A percentile compares a stretch with the other conserved stretches of the same genome.
phyloP scores from a whole-genome alignment of 2,329 filamentous ascomycete species.

The Trichoderma pleuroti region DNA sequence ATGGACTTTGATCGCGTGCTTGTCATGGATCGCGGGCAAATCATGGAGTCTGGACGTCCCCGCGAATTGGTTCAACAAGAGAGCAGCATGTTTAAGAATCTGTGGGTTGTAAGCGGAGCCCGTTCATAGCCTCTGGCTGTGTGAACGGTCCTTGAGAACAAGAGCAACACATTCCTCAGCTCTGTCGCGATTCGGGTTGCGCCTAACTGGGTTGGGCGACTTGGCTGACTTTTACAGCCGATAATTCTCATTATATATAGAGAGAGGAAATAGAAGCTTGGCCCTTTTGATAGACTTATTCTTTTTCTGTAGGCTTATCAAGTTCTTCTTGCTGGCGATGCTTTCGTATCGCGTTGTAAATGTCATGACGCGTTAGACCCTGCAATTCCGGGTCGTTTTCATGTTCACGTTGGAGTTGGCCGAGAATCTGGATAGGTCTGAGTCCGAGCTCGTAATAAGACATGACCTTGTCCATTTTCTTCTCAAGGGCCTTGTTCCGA shows the following conservation, averaged over 20 bases:
- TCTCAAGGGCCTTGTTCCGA: background rate
- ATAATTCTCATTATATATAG: background rate
- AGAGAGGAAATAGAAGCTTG: background rate
- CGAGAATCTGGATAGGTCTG: background rate
- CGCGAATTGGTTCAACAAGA: slow-evolving; percentile 24
- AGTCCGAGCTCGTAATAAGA: background rate
- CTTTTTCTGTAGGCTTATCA: background rate
- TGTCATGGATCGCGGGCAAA: slow-evolving; percentile 29
- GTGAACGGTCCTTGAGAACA: background rate
- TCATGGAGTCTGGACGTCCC: slow-evolving; percentile 29
- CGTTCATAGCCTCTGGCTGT: background rate
- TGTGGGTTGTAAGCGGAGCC: slow-evolving; percentile 15
- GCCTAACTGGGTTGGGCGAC: background rate
- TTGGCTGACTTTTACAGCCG: background rate
- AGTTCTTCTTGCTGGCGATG: background rate
- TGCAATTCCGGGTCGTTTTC: background rate
- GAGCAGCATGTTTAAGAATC: slow-evolving; percentile 23
- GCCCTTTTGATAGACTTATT: background rate
- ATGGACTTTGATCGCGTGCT: slow-evolving; percentile 29
- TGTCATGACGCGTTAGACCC: background rate
- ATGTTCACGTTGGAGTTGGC: background rate
- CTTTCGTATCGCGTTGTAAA: background rate
- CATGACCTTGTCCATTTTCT: background rate
- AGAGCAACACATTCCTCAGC: background rate
- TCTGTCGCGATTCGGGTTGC: background rate